phyloP scores from a whole-genome alignment of 2,329 filamentous ascomycete genomes.

The Botrytis galanthina region DNA sequence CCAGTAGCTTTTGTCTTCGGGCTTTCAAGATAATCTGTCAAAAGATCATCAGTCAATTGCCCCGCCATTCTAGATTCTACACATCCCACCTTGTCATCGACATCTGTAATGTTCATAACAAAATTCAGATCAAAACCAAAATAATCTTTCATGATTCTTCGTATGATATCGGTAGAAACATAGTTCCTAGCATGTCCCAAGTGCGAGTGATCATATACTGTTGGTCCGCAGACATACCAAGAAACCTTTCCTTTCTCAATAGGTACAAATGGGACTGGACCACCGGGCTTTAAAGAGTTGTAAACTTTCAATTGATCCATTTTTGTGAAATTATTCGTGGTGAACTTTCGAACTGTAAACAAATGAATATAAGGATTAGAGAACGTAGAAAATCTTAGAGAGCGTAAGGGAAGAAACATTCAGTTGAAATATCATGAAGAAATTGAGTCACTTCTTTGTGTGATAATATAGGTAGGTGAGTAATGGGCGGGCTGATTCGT shows the following conservation, averaged over 20 bases:
- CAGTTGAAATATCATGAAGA: constrained; percentile 20
- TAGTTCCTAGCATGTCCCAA: constrained; percentile 69
- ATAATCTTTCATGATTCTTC: constrained; percentile 65
- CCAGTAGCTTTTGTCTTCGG: constrained; percentile 76
- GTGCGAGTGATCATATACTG: constrained; percentile 66
- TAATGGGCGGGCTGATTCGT: not conserved
- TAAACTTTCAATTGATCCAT: constrained; percentile 37
- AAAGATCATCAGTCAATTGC: constrained; percentile 10
- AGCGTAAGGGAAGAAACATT: constrained; percentile 24
- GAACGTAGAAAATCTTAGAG: constrained; percentile 7
- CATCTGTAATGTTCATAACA: constrained; percentile 72
- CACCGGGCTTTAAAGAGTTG: constrained; percentile 37
- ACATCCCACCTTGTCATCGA: constrained; percentile 55
- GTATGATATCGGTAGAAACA: constrained; percentile 69
- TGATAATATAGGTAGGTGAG: constrained; percentile 17
- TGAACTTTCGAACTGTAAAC: constrained; percentile 22
- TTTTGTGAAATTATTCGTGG: constrained; percentile 10
- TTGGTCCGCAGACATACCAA: constrained; percentile 74
- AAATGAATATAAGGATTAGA: constrained; percentile 19
- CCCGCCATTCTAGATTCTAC: not conserved
- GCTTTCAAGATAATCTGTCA: constrained; percentile 44
- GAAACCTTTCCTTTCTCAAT: constrained; percentile 38
- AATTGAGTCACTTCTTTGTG: constrained; percentile 22
- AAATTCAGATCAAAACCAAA: constrained; percentile 67
- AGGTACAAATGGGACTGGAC: constrained; percentile 32